These are phyloP conservation scores for Leishmania gerbilli DNA, from an alignment of 208 protist species.

Conservation along the genomic window DNA sequence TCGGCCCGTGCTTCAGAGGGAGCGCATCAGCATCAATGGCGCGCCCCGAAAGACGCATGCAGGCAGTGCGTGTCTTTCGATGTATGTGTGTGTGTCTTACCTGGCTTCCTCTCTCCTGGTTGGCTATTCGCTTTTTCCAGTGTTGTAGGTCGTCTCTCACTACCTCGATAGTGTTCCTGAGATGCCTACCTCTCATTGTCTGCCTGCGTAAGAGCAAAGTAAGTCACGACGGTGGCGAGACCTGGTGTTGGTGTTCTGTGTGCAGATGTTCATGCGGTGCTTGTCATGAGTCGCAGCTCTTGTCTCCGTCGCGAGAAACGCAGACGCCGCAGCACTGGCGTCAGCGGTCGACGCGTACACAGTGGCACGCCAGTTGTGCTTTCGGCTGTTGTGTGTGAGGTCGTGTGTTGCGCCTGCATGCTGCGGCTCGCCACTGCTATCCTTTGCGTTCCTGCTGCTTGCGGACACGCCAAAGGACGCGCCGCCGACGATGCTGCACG, in stretches of 20 bases:
- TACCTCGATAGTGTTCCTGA: background rate
- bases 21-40: background rate
- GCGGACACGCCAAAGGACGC: background rate
- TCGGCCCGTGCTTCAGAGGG: background rate
- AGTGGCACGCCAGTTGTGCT: background rate
- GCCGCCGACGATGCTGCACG: background rate
- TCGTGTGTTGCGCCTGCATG: background rate
- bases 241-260: too few relatives aligned
- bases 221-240: background rate
- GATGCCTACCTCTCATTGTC: background rate
- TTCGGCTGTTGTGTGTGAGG: background rate
- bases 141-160: conserved; percentile 3
- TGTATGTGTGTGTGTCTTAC: background rate
- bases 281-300: background rate
- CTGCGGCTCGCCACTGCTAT: background rate
- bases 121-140: background rate
- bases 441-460: background rate
- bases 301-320: background rate
- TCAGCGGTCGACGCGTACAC: background rate
- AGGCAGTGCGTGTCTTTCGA: background rate
- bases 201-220: background rate
- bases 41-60: background rate
- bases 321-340: background rate
- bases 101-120: background rate
- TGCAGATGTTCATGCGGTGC: background rate